These are phyloP conservation scores for Gastroboletus turbinatus DNA, from an alignment of 1,284 basidiomycete species.

Conservation along the genomic window DNA sequence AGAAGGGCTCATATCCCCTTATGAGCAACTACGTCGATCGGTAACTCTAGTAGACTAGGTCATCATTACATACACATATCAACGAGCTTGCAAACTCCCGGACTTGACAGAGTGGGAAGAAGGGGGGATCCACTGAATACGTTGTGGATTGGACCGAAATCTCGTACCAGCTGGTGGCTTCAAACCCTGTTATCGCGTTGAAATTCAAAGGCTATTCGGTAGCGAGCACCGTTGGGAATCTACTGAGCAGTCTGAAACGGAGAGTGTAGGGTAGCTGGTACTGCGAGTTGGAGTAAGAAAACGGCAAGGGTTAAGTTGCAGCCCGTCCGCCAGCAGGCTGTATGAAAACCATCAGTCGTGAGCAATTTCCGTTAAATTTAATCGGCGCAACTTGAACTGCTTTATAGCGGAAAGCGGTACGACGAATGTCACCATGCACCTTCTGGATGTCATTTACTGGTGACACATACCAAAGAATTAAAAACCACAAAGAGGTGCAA, in stretches of 20 bases:
- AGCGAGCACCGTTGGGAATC: slow-evolving; percentile 2
- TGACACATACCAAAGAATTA: background rate
- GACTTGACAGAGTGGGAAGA: background rate
- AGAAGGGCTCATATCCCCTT: slow-evolving; percentile 12
- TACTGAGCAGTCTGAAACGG: background rate
- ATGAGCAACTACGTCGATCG: slow-evolving; percentile 15
- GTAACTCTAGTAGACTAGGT: background rate
- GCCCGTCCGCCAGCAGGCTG: slow-evolving; percentile 5
- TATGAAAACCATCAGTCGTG: slow-evolving; percentile 4
- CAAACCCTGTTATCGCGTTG: background rate
- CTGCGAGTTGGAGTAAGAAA: slow-evolving; percentile 9
- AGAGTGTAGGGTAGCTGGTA: background rate
- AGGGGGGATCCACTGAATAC: background rate
- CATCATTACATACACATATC: background rate
- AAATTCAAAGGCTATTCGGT: background rate
- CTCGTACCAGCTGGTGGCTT: background rate
- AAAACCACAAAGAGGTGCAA: background rate
- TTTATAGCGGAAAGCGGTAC: slow-evolving; percentile 8
- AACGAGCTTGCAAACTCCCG: background rate
- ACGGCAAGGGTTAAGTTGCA: background rate
- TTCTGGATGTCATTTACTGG: slow-evolving; percentile 4
- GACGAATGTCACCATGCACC: slow-evolving; percentile 12
- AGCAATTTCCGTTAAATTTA: slow-evolving; percentile 30
- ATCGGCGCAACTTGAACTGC: slow-evolving; percentile 20
- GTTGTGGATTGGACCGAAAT: background rate